A percentile compares a stretch with the other conserved stretches of the same genome.
Conservation (phyloP, 2,329 filamentous ascomycete genomes). For the Xylariaceae sp. region DNA sequence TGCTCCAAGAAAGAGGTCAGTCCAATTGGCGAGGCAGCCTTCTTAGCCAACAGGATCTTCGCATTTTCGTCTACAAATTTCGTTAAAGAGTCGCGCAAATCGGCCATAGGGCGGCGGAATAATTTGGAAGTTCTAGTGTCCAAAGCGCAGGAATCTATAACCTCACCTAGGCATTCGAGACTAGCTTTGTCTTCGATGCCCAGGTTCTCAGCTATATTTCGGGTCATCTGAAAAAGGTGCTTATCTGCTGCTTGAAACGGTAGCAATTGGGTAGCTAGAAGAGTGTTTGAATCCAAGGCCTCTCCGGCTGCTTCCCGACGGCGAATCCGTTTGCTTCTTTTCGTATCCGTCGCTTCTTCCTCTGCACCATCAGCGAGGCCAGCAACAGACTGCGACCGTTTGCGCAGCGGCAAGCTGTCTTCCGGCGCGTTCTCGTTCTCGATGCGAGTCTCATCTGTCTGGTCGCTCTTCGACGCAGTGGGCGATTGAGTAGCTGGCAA, state of each 20-base stretch:
- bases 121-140: constrained; percentile 48
- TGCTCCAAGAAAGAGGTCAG: constrained; percentile 60
- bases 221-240: constrained; percentile 50
- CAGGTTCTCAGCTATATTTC: constrained; percentile 50
- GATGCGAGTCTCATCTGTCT: constrained; percentile 32
- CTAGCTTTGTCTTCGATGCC: constrained; percentile 47
- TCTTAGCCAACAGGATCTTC: constrained; percentile 48
- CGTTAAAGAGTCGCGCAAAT: constrained; percentile 45
- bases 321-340: constrained; percentile 60
- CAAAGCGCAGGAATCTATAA: constrained; percentile 47
- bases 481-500: constrained; percentile 10
- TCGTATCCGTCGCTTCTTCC: constrained; percentile 53
- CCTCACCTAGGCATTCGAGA: constrained; percentile 42
- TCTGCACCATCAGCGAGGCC: constrained; percentile 51
- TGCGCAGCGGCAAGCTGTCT: constrained; percentile 41
- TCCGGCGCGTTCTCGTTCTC: constrained; percentile 30
- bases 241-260: constrained; percentile 52
- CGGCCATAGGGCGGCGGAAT: constrained; percentile 41
- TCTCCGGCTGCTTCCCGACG: constrained; percentile 53
- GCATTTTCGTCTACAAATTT: constrained; percentile 50
- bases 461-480: constrained; percentile 30
- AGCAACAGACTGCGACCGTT: constrained; percentile 58
- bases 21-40: constrained; percentile 46
- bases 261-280: constrained; percentile 50
- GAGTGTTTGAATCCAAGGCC: constrained; percentile 45